Conservation (phyloP, 2,329 filamentous ascomycete species). For the Teratosphaeria zuluensis region DNA sequence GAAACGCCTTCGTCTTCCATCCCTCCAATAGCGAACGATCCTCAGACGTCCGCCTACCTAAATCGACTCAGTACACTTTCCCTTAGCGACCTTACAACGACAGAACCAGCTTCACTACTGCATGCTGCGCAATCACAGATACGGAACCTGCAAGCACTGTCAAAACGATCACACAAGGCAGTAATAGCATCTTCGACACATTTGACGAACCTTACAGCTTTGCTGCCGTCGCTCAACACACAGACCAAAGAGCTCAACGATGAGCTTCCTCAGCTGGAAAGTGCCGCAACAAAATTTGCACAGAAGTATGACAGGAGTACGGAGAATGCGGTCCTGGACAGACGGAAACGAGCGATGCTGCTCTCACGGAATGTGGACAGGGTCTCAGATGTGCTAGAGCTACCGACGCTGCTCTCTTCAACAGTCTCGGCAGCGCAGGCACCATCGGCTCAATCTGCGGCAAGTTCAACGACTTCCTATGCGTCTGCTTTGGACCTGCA, state of each 20-base stretch:
- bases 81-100: conserved; percentile 59
- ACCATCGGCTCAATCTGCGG: conserved; percentile 35
- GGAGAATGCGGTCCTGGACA: conserved; percentile 53
- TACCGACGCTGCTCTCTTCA: conserved; percentile 75
- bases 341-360: conserved; percentile 69
- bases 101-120: conserved; percentile 69
- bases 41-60: conserved; percentile 59
- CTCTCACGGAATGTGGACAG: conserved; percentile 81
- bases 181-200: conserved; percentile 73
- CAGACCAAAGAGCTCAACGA: conserved; percentile 58
- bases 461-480: conserved; percentile 53
- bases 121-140: conserved; percentile 73
- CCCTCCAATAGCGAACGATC: conserved; percentile 34
- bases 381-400: conserved; percentile 79
- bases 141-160: conserved; percentile 75
- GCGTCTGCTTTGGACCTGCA: conserved; percentile 83
- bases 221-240: conserved; percentile 59
- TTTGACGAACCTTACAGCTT: conserved; percentile 61
- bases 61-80: conserved; percentile 67
- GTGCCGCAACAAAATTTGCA: conserved; percentile 69
- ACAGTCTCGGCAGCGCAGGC: conserved; percentile 51
- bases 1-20: conserved; percentile 30
- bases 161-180: conserved; percentile 77
- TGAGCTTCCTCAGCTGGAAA: conserved; percentile 69
- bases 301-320: conserved; percentile 68